Conservation (phyloP, 371 early-diverging fungal genomes). For the Mycotypha africana region DNA sequence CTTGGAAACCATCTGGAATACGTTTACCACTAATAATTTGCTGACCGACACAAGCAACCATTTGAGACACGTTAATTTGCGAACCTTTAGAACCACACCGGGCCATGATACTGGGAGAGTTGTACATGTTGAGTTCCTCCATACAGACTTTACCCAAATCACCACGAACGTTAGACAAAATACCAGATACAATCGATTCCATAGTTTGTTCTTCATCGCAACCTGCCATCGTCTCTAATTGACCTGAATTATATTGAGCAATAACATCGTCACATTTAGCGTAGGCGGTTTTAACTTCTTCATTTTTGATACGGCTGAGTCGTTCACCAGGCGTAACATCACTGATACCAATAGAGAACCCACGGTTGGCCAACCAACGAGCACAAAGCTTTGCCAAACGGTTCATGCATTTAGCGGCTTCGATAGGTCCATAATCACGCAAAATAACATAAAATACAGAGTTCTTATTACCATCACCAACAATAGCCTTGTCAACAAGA, state of each 20-base stretch:
- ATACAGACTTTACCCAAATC: slow-evolving; percentile 95
- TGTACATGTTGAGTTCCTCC: slow-evolving; percentile 89
- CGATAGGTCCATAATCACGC: slow-evolving; percentile 86
- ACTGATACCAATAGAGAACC: slow-evolving; percentile 97
- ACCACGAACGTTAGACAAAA: slow-evolving; percentile 93
- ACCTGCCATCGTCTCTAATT: slow-evolving; percentile 84
- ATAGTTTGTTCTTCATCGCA: slow-evolving; percentile 87
- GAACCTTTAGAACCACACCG: slow-evolving; percentile 76
- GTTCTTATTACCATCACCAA: slow-evolving; percentile 96
- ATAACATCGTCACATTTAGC: slow-evolving; percentile 83
- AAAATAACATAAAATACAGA: slow-evolving; percentile 92
- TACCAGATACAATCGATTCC: slow-evolving; percentile 87
- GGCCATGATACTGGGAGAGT: slow-evolving; percentile 98
- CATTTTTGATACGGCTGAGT: slow-evolving; percentile 75
- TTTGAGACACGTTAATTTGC: slow-evolving; percentile 98
- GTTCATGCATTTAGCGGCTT: slow-evolving; percentile 93
- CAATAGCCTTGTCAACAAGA: slow-evolving; percentile 90
- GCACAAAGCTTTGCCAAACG: slow-evolving; percentile 90
- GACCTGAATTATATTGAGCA: slow-evolving; percentile 61
- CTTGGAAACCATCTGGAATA: slow-evolving; percentile 96
- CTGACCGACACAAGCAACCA: slow-evolving; percentile 99
- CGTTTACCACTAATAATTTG: slow-evolving; percentile 97
- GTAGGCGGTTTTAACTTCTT: slow-evolving; percentile 78
- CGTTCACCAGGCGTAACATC: slow-evolving; percentile 93
- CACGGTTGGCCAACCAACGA: slow-evolving; percentile 89